Evolutionary conservation across 202 grass and related monocot species (phyloP).

Genomic region (Zizania palustris): DNA sequence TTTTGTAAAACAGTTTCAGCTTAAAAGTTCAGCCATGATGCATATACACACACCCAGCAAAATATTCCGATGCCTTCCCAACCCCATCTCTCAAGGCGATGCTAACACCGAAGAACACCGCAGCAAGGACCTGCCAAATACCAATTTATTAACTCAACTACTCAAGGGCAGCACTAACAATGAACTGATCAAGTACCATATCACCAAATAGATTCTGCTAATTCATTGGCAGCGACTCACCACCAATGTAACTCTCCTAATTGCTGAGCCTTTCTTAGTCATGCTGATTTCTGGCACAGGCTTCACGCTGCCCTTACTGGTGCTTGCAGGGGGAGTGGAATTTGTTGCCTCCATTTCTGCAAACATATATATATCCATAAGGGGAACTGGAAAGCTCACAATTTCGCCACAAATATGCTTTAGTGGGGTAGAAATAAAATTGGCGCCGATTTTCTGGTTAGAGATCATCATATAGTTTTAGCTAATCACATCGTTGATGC

Average conservation of each 20-base stretch:
- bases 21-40: constrained; percentile 14
- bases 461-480: background rate
- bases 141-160: constrained; percentile 13
- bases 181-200: background rate
- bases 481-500: background rate
- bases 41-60: constrained; percentile 76
- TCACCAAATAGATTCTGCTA: background rate
- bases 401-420: constrained; percentile 7
- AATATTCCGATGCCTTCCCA: constrained; percentile 85
- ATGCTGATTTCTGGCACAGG: constrained; percentile 26
- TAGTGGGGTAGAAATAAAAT: background rate
- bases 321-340: constrained; percentile 36
- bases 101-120: constrained; percentile 71
- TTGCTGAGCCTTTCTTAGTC: constrained; percentile 50
- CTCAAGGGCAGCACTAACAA: background rate
- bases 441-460: background rate
- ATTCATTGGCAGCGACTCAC: constrained; percentile 45
- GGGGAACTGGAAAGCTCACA: constrained; percentile 6
- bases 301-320: constrained; percentile 24
- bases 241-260: constrained; percentile 89
- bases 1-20: constrained; percentile 5
- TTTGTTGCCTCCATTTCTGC: constrained; percentile 51
- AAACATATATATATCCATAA: constrained; percentile 17
- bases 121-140: constrained; percentile 66
- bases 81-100: constrained; percentile 68